These are phyloP conservation scores for Magnusiomyces clavatus DNA, from an alignment of 1,139 yeast species.

Conservation along the genomic window DNA sequence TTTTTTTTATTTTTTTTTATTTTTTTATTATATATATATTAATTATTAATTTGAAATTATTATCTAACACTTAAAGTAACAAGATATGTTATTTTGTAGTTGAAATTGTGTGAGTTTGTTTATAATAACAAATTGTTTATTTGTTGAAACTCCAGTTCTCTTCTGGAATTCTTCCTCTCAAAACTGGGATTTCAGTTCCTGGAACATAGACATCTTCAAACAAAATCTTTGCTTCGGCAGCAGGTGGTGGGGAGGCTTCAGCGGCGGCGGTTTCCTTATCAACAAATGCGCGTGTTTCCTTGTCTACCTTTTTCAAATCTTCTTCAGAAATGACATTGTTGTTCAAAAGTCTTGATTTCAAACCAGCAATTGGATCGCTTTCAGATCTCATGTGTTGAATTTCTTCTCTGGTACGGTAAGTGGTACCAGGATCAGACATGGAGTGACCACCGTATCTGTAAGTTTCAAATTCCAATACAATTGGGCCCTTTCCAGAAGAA, in stretches of 20 bases:
- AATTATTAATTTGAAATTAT: too few species aligned
- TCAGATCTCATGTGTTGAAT: constrained; percentile 98
- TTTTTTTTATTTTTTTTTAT: too few species aligned
- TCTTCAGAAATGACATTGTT: constrained; percentile 83
- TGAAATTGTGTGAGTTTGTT: too few species aligned
- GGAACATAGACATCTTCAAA: constrained; percentile 96
- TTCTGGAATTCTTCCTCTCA: constrained; percentile 95
- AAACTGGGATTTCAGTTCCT: constrained; percentile 84
- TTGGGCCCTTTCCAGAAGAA: constrained; percentile 88
- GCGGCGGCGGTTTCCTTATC: constrained; percentile 93
- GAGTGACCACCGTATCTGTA: constrained; percentile 99
- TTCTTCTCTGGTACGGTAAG: constrained; percentile 99
- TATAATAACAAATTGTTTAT: neutral
- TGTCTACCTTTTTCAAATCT: constrained; percentile 88
- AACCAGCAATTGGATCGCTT: constrained; percentile 96
- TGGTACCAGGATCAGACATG: constrained; percentile 99
- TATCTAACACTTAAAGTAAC: too few species aligned
- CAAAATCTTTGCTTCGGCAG: constrained; percentile 86
- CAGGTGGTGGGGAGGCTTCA: constrained; percentile 91
- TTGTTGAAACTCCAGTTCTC: constrained; percentile 41
- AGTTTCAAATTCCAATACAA: constrained; percentile 93
- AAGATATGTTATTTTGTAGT: too few species aligned
- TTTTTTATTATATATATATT: too few species aligned
- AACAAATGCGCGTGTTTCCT: constrained; percentile 90
- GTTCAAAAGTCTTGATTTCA: constrained; percentile 79